Percentiles rank a stretch among this genome's conserved stretches.
Conservation (phyloP, 441 rosid genomes). For the Kokia cookei region DNA sequence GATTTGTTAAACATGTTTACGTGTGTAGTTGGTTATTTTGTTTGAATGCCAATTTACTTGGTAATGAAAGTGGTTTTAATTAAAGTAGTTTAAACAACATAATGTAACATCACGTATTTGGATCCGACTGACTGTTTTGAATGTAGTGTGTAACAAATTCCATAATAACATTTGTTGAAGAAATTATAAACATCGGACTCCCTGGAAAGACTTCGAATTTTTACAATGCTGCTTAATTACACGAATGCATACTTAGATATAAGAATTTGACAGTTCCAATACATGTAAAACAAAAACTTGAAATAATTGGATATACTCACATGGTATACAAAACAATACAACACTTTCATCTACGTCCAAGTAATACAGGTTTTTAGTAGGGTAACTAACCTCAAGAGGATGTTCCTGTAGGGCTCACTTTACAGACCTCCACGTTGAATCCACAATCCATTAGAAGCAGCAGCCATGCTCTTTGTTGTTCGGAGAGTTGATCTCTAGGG, state of each 20-base stretch:
- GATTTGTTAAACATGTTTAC: no score
- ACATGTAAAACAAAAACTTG: not conserved
- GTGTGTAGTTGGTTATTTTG: no score
- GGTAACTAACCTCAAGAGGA: conserved; percentile 11
- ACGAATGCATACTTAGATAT: not conserved
- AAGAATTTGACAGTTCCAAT: not conserved
- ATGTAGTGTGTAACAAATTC: no score
- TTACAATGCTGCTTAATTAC: not conserved
- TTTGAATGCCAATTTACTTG: no score
- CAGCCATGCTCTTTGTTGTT: conserved; percentile 91
- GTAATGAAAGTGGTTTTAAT: no score
- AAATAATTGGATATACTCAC: not conserved
- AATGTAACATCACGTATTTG: no score
- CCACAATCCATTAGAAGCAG: conserved; percentile 81
- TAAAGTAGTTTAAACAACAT: no score
- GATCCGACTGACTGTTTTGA: no score
- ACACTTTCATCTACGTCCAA: not conserved
- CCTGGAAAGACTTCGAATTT: not conserved
- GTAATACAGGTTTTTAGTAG: not conserved
- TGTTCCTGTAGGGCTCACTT: conserved; percentile 39
- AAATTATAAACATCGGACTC: not conserved
- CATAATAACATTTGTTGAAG: not conserved
- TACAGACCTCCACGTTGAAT: conserved; percentile 75
- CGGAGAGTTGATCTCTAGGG: conserved; percentile 75
- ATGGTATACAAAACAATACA: not conserved